Percentiles rank a stretch among this genome's conserved stretches.
Evolutionary conservation across 2,329 filamentous ascomycete species (phyloP).

Genomic region (Aspergillus persii): DNA sequence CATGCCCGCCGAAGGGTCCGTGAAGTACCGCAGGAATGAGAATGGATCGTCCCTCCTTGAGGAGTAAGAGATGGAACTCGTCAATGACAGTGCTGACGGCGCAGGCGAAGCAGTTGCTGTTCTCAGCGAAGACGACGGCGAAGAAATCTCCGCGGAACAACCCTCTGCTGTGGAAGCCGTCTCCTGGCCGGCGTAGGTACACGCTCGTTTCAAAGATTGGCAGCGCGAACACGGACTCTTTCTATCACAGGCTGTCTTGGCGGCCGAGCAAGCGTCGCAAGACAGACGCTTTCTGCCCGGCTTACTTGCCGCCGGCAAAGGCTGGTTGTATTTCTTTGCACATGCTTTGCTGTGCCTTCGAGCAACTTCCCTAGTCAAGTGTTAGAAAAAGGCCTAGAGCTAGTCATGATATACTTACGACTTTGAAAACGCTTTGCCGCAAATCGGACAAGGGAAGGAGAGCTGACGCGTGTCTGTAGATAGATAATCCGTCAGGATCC

Average conservation of each 20-base stretch:
- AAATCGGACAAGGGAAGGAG: background rate
- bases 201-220: background rate
- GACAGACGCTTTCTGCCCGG: constrained; percentile 31
- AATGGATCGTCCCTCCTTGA: background rate
- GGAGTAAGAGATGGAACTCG: background rate
- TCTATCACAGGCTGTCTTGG: constrained; percentile 23
- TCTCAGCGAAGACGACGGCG: background rate
- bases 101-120: background rate
- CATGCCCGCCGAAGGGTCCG: background rate
- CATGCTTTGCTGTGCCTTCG: constrained; percentile 30
- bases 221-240: background rate
- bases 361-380: constrained; percentile 24
- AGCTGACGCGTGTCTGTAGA: background rate
- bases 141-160: background rate
- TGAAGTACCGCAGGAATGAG: background rate
- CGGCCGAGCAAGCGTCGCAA: constrained; percentile 27
- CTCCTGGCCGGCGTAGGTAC: background rate
- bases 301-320: constrained; percentile 24
- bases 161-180: background rate
- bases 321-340: constrained; percentile 29
- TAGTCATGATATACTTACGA: background rate
- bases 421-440: background rate
- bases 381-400: background rate
- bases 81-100: background rate
- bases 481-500: background rate